Evolutionary conservation across 805 yeast species (phyloP).

Genomic region (Myxozyma kluyveri): DNA sequence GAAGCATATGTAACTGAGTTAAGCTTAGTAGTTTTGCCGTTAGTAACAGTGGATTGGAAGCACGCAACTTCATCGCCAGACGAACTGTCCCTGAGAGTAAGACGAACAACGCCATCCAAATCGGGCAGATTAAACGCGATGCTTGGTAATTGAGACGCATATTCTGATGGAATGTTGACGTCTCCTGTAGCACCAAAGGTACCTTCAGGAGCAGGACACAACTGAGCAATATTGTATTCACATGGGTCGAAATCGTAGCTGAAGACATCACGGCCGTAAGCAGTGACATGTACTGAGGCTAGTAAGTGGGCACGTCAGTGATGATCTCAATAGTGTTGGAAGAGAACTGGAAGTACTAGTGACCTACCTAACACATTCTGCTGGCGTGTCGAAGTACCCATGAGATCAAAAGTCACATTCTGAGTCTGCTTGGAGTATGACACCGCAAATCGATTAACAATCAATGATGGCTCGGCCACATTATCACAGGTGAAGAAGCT

Average conservation of each 20-base stretch:
- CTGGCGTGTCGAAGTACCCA: conserved; percentile 17
- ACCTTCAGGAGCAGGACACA: conserved; percentile 37
- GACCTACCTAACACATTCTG: conserved; percentile 25
- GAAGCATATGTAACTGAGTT: conserved; percentile 34
- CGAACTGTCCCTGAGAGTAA: conserved; percentile 30
- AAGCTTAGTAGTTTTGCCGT: conserved; percentile 37
- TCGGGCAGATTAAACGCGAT: conserved; percentile 40
- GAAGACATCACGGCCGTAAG: conserved; percentile 35
- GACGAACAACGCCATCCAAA: conserved; percentile 36
- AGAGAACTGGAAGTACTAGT: too few relatives aligned
- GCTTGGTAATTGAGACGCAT: conserved; percentile 33
- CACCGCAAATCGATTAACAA: conserved; percentile 16
- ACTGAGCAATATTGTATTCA: conserved; percentile 33
- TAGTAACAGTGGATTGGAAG: conserved; percentile 33
- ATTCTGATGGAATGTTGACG: conserved; percentile 35
- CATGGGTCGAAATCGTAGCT: conserved; percentile 36
- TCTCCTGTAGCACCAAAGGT: conserved; percentile 32
- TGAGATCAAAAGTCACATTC: conserved; percentile 24
- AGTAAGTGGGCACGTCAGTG: background rate
- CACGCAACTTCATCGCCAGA: conserved; percentile 33
- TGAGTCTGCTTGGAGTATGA: conserved; percentile 15
- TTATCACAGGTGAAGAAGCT: conserved; percentile 19
- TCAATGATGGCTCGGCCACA: conserved; percentile 13
- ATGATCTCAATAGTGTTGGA: background rate
- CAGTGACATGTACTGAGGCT: conserved; percentile 29